Percentiles rank a stretch among this genome's conserved stretches.
phyloP scores from a whole-genome alignment of 2,329 filamentous ascomycete genomes.

The Teratosphaeria zuluensis region DNA sequence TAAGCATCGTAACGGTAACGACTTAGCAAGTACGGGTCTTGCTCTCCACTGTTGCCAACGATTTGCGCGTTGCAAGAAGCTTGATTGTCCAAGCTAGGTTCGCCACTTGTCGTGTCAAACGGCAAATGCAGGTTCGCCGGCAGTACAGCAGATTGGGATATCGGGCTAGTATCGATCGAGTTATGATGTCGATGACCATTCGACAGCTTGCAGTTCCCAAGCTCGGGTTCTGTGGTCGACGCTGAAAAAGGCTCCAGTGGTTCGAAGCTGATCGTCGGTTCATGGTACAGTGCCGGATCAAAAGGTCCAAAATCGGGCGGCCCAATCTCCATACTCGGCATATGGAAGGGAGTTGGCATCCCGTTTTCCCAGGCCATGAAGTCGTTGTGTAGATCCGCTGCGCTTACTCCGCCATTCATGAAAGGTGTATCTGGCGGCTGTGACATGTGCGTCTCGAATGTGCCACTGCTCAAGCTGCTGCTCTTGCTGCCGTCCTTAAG shows the following conservation, averaged over 20 bases:
- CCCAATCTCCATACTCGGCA: constrained; percentile 16
- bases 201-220: constrained; percentile 4
- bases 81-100: constrained; percentile 24
- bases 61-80: constrained; percentile 23
- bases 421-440: constrained; percentile 5
- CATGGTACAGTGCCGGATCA: constrained; percentile 21
- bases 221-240: constrained; percentile 8
- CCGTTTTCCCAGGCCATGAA: constrained; percentile 20
- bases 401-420: constrained; percentile 10
- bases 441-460: constrained; percentile 7
- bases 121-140: constrained; percentile 16
- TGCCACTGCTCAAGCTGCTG: constrained; percentile 9
- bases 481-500: constrained; percentile 7
- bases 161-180: constrained; percentile 19
- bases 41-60: constrained; percentile 24
- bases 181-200: constrained; percentile 5
- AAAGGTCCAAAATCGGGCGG: constrained; percentile 16
- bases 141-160: constrained; percentile 9
- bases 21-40: constrained; percentile 24
- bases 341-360: constrained; percentile 16
- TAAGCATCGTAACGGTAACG: constrained; percentile 25
- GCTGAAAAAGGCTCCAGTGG: constrained; percentile 20
- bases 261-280: constrained; percentile 16
- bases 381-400: constrained; percentile 19
- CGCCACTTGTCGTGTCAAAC: constrained; percentile 18